Percentiles rank a stretch among this genome's conserved stretches.
Evolutionary conservation across 1,284 basidiomycete genomes (phyloP).

Genomic region (Microstroma glucosiphilum): DNA sequence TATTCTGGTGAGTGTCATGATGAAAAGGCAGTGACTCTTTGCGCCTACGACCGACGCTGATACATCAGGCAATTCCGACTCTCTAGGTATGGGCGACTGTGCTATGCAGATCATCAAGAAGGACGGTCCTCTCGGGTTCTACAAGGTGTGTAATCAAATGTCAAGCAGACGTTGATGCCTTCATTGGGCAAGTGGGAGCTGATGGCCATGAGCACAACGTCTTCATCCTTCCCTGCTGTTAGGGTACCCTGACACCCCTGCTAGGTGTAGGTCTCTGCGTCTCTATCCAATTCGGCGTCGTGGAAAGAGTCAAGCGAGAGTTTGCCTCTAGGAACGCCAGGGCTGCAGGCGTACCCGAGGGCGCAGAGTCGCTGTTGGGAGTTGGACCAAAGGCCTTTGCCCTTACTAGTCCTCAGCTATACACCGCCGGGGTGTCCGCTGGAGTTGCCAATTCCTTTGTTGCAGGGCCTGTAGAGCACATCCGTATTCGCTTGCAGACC

Average conservation of each 20-base stretch:
- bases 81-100: constrained; percentile 72
- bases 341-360: not conserved
- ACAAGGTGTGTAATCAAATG: constrained; percentile 64
- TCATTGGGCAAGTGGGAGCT: not conserved
- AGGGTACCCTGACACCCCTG: constrained; percentile 88
- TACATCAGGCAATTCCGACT: too few relatives aligned
- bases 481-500: constrained; percentile 72
- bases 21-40: too few relatives aligned
- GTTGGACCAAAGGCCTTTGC: constrained; percentile 26
- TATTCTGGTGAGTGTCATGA: constrained; percentile 56
- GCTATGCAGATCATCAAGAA: constrained; percentile 78
- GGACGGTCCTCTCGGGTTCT: constrained; percentile 89
- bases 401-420: constrained; percentile 64
- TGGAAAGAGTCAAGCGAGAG: constrained; percentile 81
- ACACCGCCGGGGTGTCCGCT: constrained; percentile 71
- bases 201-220: not conserved
- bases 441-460: constrained; percentile 86
- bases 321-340: constrained; percentile 56
- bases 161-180: too few relatives aligned
- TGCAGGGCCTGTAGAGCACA: constrained; percentile 92
- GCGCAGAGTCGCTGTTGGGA: constrained; percentile 15
- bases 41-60: too few relatives aligned
- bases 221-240: not conserved
- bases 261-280: constrained; percentile 92
- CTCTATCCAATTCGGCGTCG: constrained; percentile 89